Conservation (phyloP, 2,329 filamentous ascomycete genomes). For the Aspergillus texensis region DNA sequence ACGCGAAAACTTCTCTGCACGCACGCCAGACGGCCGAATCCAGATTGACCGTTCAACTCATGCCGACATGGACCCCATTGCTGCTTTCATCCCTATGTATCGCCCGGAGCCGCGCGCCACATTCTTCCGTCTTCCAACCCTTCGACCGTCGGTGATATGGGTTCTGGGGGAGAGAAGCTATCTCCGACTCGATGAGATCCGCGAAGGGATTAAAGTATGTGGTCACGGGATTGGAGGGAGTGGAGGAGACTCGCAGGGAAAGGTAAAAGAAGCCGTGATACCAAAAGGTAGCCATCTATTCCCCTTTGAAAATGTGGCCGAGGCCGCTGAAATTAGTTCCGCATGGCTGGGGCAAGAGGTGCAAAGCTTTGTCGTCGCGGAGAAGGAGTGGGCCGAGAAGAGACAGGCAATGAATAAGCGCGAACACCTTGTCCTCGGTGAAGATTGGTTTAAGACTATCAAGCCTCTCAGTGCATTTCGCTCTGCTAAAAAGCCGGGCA, state of each 20-base stretch:
- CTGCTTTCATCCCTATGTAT: slow-evolving; percentile 3
- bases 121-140: neutral
- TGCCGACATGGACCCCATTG: slow-evolving; percentile 3
- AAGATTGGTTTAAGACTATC: slow-evolving; percentile 1
- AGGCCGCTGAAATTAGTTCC: neutral
- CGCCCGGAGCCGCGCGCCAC: slow-evolving; percentile 1
- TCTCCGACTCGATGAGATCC: slow-evolving; percentile 19
- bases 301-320: slow-evolving; percentile 3
- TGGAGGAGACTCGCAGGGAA: slow-evolving; percentile 55
- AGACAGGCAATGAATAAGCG: neutral
- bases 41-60: neutral
- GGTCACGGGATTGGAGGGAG: slow-evolving; percentile 34
- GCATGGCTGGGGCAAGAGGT: slow-evolving; percentile 3
- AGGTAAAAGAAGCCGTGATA: slow-evolving; percentile 25
- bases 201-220: slow-evolving; percentile 33
- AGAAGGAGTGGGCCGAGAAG: slow-evolving; percentile 6
- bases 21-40: neutral
- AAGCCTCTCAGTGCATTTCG: neutral
- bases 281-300: slow-evolving; percentile 2
- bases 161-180: slow-evolving; percentile 25
- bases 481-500: too few relatives aligned
- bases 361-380: neutral
- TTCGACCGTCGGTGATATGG: slow-evolving; percentile 30
- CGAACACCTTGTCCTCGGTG: neutral
- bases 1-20: slow-evolving; percentile 4